Percentiles rank a stretch among this genome's conserved stretches.
These are phyloP conservation scores for Xylariaceae sp. DNA, from an alignment of 2,329 filamentous ascomycete genomes.

Conservation along the genomic window DNA sequence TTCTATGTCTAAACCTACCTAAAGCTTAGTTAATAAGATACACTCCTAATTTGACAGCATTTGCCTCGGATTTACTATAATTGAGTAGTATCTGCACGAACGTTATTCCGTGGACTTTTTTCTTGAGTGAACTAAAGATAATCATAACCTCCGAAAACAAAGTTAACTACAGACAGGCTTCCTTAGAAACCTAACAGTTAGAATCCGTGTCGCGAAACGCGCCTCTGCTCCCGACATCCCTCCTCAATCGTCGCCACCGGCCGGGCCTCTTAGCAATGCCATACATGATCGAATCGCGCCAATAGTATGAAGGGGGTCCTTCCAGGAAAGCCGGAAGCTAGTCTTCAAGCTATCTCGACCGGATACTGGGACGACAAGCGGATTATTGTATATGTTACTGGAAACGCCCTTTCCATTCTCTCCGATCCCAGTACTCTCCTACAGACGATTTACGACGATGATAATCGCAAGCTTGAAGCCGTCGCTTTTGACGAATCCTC, in stretches of 20 bases:
- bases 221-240: slow-evolving; percentile 7
- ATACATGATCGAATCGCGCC: slow-evolving; percentile 31
- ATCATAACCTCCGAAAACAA: not conserved
- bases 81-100: too few relatives aligned
- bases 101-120: not conserved
- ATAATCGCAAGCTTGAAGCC: slow-evolving; percentile 70
- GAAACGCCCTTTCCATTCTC: slow-evolving; percentile 85
- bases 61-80: too few relatives aligned
- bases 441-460: slow-evolving; percentile 90
- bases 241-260: slow-evolving; percentile 2
- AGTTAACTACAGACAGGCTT: slow-evolving; percentile 4
- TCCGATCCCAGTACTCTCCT: slow-evolving; percentile 75
- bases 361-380: slow-evolving; percentile 52
- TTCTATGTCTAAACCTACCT: slow-evolving; percentile 4
- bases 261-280: slow-evolving; percentile 36
- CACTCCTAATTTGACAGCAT: not conserved
- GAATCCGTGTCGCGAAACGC: slow-evolving; percentile 23
- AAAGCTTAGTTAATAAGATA: not conserved
- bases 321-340: slow-evolving; percentile 56
- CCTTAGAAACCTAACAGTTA: slow-evolving; percentile 1
- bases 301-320: slow-evolving; percentile 55
- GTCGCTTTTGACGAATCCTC: slow-evolving; percentile 81
- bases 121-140: not conserved
- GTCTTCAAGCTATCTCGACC: slow-evolving; percentile 55
- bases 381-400: slow-evolving; percentile 77